Conservation (phyloP, 202 grass and related monocot genomes). For the Zizania palustris region DNA sequence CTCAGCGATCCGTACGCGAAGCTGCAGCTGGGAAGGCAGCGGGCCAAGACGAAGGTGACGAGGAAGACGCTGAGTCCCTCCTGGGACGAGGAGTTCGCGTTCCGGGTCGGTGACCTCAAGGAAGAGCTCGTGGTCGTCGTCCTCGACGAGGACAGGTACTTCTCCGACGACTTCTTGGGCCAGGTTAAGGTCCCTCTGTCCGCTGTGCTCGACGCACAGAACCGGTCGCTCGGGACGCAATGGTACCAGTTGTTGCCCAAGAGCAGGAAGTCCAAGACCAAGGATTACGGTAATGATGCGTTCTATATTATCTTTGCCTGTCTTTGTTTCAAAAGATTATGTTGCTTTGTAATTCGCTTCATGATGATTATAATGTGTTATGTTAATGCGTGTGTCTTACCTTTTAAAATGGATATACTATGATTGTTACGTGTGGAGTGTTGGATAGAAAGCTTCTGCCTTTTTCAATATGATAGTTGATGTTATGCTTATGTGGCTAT, state of each 20-base stretch:
- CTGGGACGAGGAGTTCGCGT: constrained; percentile 92
- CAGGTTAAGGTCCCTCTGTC: constrained; percentile 86
- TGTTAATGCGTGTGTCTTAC: neutral
- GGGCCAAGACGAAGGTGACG: constrained; percentile 69
- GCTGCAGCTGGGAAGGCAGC: constrained; percentile 82
- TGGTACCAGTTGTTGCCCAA: constrained; percentile 89
- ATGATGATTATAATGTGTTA: constrained; percentile 9
- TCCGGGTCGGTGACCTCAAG: constrained; percentile 76
- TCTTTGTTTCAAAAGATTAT: neutral
- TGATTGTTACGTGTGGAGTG: neutral
- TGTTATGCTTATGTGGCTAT: too few species aligned
- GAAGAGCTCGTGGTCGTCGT: constrained; percentile 68
- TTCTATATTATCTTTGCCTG: neutral
- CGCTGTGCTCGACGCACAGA: constrained; percentile 70
- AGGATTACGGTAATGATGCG: constrained; percentile 61
- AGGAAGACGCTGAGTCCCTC: constrained; percentile 57
- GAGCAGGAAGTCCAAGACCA: constrained; percentile 83
- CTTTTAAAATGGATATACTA: neutral
- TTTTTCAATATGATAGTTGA: too few species aligned
- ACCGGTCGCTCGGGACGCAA: constrained; percentile 59
- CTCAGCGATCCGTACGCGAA: constrained; percentile 69
- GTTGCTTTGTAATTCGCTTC: neutral
- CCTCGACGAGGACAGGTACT: constrained; percentile 86
- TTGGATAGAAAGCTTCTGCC: neutral
- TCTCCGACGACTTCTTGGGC: constrained; percentile 86